A percentile compares a stretch with the other conserved stretches of the same genome.
Evolutionary conservation across 2,329 filamentous ascomycete genomes (phyloP).

Genomic region (Penicillium rolfsii): DNA sequence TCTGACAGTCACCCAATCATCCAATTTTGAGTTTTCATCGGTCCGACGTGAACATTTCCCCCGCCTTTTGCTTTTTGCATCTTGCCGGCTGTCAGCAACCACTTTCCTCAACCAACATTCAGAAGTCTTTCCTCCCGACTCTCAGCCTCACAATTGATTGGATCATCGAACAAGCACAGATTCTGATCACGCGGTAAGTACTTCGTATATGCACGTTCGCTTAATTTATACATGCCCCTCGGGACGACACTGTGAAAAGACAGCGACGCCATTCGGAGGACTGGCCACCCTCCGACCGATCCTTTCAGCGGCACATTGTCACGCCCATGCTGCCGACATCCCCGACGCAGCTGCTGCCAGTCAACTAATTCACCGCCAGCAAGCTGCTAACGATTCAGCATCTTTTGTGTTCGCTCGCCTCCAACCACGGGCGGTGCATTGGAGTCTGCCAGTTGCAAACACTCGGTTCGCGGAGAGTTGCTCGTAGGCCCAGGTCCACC

Average conservation of each 20-base stretch:
- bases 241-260: slow-evolving; percentile 37
- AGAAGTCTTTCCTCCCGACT: background rate
- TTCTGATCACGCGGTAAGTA: no score
- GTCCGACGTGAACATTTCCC: background rate
- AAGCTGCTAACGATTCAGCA: slow-evolving; percentile 34
- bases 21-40: slow-evolving; percentile 8
- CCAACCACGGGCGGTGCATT: slow-evolving; percentile 45
- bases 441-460: slow-evolving; percentile 40
- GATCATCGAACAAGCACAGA: background rate
- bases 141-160: background rate
- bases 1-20: background rate
- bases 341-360: slow-evolving; percentile 45
- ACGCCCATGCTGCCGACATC: slow-evolving; percentile 42
- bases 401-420: slow-evolving; percentile 53
- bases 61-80: background rate
- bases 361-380: slow-evolving; percentile 51
- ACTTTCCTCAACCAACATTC: background rate
- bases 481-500: slow-evolving; percentile 56
- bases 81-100: background rate
- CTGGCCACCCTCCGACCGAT: slow-evolving; percentile 50
- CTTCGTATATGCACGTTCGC: background rate
- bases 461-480: slow-evolving; percentile 43
- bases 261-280: slow-evolving; percentile 51
- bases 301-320: slow-evolving; percentile 53
- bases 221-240: background rate